Evolutionary conservation across 2,329 filamentous ascomycete species (phyloP).

Genomic region (Zasmidium angulare): DNA sequence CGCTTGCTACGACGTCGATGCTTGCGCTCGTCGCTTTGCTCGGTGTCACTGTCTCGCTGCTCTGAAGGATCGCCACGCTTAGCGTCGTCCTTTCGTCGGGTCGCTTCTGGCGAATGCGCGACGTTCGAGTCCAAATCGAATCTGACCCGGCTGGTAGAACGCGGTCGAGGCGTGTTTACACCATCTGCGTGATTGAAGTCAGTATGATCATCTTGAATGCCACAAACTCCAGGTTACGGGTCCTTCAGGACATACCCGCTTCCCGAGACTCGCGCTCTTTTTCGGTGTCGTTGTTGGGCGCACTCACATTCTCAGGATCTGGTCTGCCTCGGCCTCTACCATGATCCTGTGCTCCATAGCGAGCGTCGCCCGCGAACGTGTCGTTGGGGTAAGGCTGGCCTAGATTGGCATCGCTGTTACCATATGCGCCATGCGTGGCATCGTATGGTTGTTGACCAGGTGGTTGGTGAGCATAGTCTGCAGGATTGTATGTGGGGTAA

Average conservation of each 20-base stretch:
- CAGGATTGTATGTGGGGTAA: conserved; percentile 44
- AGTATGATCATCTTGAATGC: conserved; percentile 4
- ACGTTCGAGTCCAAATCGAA: conserved; percentile 35
- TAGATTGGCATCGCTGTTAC: conserved; percentile 28
- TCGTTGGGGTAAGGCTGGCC: conserved; percentile 33
- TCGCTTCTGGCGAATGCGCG: conserved; percentile 29
- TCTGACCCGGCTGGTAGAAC: conserved; percentile 31
- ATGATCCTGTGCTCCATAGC: conserved; percentile 27
- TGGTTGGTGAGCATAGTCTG: conserved; percentile 42
- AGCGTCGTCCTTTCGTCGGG: conserved; percentile 23
- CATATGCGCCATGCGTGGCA: conserved; percentile 31
- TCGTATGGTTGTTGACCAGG: conserved; percentile 30
- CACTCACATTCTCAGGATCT: conserved; percentile 51
- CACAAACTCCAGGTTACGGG: conserved; percentile 8
- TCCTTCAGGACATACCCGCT: conserved; percentile 24
- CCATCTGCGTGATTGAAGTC: conserved; percentile 25
- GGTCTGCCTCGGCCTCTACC: conserved; percentile 25
- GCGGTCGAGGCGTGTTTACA: conserved; percentile 26
- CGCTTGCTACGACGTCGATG: conserved; percentile 19
- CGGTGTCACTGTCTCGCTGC: conserved; percentile 18
- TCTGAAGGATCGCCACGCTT: conserved; percentile 22
- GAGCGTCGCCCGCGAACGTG: conserved; percentile 33
- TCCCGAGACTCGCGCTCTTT: conserved; percentile 31
- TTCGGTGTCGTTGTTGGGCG: conserved; percentile 19
- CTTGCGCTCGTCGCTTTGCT: conserved; percentile 21